Evolutionary conservation across 768 basidiomycete genomes (phyloP).

Genomic region (Termitomyces sp.): DNA sequence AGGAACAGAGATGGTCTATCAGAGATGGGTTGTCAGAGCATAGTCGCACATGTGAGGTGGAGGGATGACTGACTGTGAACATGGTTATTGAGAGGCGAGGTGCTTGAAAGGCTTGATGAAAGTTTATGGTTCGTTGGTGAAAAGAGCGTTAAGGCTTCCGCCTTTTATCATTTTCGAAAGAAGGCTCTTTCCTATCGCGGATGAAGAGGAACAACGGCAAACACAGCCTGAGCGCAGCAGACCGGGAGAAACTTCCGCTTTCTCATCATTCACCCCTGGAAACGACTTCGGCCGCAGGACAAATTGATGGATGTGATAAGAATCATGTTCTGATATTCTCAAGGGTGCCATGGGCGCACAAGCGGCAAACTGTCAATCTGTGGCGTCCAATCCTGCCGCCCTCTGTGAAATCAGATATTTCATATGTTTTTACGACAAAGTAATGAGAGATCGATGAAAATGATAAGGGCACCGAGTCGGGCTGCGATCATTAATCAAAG

Average conservation of each 20-base stretch:
- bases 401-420: background rate
- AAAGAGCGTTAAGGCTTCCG: background rate
- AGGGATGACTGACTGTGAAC: constrained; percentile 11
- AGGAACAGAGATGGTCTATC: constrained; percentile 22
- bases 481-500: background rate
- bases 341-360: background rate
- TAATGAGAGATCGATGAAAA: background rate
- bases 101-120: background rate
- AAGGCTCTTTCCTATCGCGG: constrained; percentile 3
- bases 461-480: background rate
- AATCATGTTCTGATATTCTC: background rate
- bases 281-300: background rate
- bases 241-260: background rate
- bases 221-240: background rate
- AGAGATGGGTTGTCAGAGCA: background rate
- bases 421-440: background rate
- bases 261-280: background rate
- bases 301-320: background rate
- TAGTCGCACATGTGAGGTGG: background rate
- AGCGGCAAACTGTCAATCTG: background rate
- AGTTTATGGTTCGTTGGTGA: background rate
- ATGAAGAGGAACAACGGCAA: background rate
- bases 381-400: background rate
- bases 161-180: background rate
- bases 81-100: constrained; percentile 1